phyloP scores from a whole-genome alignment of 2,329 filamentous ascomycete genomes.

The Karstenula rhodostoma region DNA sequence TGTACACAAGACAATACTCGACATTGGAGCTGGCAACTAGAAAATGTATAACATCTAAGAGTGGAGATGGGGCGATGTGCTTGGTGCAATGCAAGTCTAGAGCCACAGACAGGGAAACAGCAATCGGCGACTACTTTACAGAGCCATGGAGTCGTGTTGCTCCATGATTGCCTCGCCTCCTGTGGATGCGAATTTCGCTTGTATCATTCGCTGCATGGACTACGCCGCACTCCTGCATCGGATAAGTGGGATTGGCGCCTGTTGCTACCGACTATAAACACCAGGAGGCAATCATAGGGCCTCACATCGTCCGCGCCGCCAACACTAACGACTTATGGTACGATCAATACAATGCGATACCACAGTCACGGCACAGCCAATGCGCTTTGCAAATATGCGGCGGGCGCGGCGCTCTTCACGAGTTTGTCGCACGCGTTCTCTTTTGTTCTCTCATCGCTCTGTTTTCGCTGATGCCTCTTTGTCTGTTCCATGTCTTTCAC shows the following conservation, averaged over 20 bases:
- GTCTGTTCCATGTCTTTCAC: background rate
- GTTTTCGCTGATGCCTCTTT: background rate
- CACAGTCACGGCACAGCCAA: background rate
- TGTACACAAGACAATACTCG: background rate
- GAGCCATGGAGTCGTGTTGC: background rate
- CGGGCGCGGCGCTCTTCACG: background rate
- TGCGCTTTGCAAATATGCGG: background rate
- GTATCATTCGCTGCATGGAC: background rate
- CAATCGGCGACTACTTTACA: background rate
- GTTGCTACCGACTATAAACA: background rate
- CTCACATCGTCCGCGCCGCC: background rate
- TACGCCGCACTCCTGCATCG: slow-evolving; percentile 2
- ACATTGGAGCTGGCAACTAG: background rate
- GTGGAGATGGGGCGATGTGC: background rate
- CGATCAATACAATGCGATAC: background rate
- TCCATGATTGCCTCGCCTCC: background rate
- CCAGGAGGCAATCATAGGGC: background rate
- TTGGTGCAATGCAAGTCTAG: background rate
- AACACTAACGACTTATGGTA: background rate
- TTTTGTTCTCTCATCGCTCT: background rate
- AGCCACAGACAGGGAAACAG: background rate
- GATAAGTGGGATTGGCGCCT: background rate
- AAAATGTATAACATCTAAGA: background rate
- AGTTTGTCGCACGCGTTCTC: background rate
- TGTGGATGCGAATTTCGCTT: background rate